These are phyloP conservation scores for Rhodocollybia butyracea DNA, from an alignment of 768 basidiomycete genomes.

Conservation along the genomic window DNA sequence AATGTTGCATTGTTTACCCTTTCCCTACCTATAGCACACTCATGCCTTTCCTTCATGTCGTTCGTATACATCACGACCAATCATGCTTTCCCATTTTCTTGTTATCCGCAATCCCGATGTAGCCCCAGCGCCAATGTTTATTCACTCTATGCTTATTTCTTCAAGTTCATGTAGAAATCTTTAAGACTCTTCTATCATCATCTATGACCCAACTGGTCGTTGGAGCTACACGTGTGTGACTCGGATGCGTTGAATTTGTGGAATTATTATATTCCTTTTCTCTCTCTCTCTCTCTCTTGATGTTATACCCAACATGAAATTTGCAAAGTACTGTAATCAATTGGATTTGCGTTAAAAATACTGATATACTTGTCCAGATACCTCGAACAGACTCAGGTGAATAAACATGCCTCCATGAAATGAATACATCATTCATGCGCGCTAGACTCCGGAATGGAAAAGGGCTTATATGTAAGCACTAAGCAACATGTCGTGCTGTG, in stretches of 20 bases:
- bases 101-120: slow-evolving; percentile 1
- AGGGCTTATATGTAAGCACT: slow-evolving; percentile 59
- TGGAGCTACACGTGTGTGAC: too few species aligned
- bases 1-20: not conserved
- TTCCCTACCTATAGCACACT: not conserved
- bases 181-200: too few species aligned
- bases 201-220: too few species aligned
- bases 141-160: not conserved
- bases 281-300: not conserved
- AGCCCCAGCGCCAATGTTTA: slow-evolving; percentile 2
- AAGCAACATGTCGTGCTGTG: not conserved
- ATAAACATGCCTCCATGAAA: not conserved
- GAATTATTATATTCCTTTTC: not conserved
- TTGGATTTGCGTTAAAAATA: not conserved
- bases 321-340: slow-evolving; percentile 42
- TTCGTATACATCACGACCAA: not conserved
- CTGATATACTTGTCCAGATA: slow-evolving; percentile 38
- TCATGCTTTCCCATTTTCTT: not conserved
- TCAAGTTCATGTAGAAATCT: too few species aligned
- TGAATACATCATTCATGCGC: not conserved
- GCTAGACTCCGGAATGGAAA: slow-evolving; percentile 73
- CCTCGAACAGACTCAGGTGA: slow-evolving; percentile 66
- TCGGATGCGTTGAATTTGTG: too few species aligned
- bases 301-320: slow-evolving; percentile 44
- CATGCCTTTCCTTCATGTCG: not conserved